Base-by-base conservation (phyloP, 306 rosid genomes). In the Carpinus viminea region DNA sequence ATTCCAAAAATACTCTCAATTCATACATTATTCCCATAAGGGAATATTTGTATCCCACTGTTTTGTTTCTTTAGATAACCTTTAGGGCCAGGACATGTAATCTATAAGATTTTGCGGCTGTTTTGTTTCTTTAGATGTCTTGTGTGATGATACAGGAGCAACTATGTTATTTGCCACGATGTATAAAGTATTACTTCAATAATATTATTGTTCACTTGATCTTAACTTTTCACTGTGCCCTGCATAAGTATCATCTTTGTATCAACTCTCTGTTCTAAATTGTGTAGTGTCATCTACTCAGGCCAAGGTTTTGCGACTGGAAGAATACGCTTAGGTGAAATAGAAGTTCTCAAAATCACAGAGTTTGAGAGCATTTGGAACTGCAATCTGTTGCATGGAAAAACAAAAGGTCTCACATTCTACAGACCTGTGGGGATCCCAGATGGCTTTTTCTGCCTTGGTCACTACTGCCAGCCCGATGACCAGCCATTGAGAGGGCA, bases 261-360 rank as follows among this genome's bases (percentile, higher is more conserved):
- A 72, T 21, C 55, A 66, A 3, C 46, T 74, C 24, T 4, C 54
- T 70, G 73, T 76, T 55, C 80, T 85, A 78, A 89, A 73, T 16
- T n/a, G 34, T 70, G 52, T 18, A 26, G 73, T 75, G 15, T 68
- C 64, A 24, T 83, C 50, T 84, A 61, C 3, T 74, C 82, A 95
- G 98, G 98, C 79, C 82, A 85, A 43, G 91, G 96, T 50, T 95
- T 95, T 81, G 88, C 90, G 16, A 52, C 85, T 21, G 96, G 92
- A 84, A 92, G 84, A 87, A 90, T 89, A 72, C 48, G 81, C 87
- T 93, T 95, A 3, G 98, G 98, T 75, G 89, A 88, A 78, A 79
- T 95, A 61, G 90, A 95, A 87, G 91, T 90, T 60, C 4, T 15
- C 50, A 71, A 83, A 78, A 56, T 90, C 77, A 70, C 86, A 59